phyloP scores from a whole-genome alignment of 306 rosid genomes.

The Prunus padus region DNA sequence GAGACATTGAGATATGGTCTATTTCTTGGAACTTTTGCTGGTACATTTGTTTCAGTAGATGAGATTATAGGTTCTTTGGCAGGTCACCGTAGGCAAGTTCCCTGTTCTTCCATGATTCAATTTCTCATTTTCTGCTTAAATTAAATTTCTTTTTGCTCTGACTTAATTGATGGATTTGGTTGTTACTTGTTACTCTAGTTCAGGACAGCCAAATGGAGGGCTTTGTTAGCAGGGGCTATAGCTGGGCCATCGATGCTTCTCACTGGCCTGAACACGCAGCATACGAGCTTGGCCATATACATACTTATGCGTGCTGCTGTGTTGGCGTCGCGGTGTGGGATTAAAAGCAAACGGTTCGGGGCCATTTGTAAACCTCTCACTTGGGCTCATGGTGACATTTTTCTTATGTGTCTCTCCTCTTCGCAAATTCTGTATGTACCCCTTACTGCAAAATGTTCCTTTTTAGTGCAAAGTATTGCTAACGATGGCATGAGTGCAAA shows the following conservation, averaged over 20 bases:
- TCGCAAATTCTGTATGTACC: conserved; percentile 83
- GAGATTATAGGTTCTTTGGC: conserved; percentile 68
- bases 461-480: not conserved
- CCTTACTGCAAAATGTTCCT: not conserved
- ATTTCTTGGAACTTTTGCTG: conserved; percentile 89
- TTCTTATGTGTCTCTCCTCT: conserved; percentile 96
- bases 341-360: conserved; percentile 89
- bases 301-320: conserved; percentile 94
- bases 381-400: conserved; percentile 92
- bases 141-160: conserved; percentile 13
- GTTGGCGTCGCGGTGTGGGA: conserved; percentile 89
- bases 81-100: conserved; percentile 88
- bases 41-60: conserved; percentile 83
- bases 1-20: conserved; percentile 92
- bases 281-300: conserved; percentile 86
- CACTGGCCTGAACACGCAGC: conserved; percentile 80
- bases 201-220: conserved; percentile 97
- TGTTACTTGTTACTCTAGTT: conserved; percentile 38
- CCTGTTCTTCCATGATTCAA: conserved; percentile 24
- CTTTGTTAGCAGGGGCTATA: conserved; percentile 86
- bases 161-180: conserved; percentile 24
- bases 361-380: conserved; percentile 86
- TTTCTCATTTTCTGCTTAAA: not conserved
- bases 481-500: not conserved
- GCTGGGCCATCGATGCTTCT: conserved; percentile 95